Conservation (phyloP, 176 grass and related monocot genomes). For the Cocos nucifera region DNA sequence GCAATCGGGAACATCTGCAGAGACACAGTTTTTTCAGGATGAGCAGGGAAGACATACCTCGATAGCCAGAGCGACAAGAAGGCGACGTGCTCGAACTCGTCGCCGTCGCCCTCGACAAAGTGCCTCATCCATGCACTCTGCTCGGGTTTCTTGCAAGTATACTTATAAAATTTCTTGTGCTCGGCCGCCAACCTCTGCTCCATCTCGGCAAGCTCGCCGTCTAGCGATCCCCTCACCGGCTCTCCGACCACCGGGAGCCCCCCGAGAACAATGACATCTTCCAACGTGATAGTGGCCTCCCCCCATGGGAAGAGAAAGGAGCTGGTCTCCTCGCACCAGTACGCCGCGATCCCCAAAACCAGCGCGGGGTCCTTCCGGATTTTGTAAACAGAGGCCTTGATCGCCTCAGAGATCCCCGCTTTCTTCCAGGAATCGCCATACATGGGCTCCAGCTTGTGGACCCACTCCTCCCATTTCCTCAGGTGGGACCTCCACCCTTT, state of each 20-base stretch:
- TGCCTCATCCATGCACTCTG: conserved; percentile 82
- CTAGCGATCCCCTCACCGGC: conserved; percentile 37
- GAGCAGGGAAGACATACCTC: conserved; percentile 62
- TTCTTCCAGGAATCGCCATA: conserved; percentile 45
- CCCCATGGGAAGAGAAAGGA: conserved; percentile 87
- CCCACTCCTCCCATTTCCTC: conserved; percentile 69
- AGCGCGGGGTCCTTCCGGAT: conserved; percentile 39
- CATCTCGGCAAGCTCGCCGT: conserved; percentile 39
- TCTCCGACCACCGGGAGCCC: conserved; percentile 44
- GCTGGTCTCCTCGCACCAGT: conserved; percentile 54
- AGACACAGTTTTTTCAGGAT: conserved; percentile 75
- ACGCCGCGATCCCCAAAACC: conserved; percentile 45
- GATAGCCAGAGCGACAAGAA: conserved; percentile 88
- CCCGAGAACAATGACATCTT: conserved; percentile 51
- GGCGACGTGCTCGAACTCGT: conserved; percentile 55
- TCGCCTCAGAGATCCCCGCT: conserved; percentile 57
- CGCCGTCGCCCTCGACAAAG: conserved; percentile 41
- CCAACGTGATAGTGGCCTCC: conserved; percentile 67
- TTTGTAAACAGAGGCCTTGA: conserved; percentile 54
- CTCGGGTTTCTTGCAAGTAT: conserved; percentile 88
- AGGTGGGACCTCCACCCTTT: conserved; percentile 57
- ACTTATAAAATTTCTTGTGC: conserved; percentile 66
- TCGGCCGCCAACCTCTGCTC: conserved; percentile 48
- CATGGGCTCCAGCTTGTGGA: conserved; percentile 56
- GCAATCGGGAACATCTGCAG: conserved; percentile 67